These are phyloP conservation scores for Xylaria sp. DNA, from an alignment of 2,329 filamentous ascomycete species.

Conservation along the genomic window DNA sequence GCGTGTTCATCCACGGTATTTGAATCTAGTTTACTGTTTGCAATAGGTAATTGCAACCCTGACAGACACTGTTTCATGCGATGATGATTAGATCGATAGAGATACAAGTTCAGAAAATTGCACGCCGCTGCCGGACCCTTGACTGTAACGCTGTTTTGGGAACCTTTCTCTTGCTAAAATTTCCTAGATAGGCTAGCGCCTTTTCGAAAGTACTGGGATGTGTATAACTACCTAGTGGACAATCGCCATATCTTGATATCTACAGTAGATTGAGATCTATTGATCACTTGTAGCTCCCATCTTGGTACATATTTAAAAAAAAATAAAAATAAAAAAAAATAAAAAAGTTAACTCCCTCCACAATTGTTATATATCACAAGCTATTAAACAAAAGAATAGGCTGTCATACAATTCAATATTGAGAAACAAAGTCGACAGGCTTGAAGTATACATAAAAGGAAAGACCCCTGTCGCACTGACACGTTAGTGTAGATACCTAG, in stretches of 20 bases:
- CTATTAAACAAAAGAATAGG: too few species aligned
- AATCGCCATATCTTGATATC: neutral
- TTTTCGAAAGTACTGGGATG: neutral
- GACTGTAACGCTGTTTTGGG: neutral
- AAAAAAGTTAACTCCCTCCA: too few species aligned
- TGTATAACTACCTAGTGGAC: neutral
- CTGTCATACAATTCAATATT: neutral
- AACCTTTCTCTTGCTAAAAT: neutral
- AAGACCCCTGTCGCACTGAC: constrained; percentile 39
- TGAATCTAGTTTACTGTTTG: neutral
- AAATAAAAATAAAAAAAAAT: too few species aligned
- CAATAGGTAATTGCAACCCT: neutral
- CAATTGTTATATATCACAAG: neutral
- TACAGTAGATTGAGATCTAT: too few species aligned
- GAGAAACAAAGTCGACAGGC: neutral
- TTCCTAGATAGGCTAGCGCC: neutral
- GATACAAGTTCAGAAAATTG: too few species aligned
- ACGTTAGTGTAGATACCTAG: constrained; percentile 14
- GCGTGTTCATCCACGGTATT: constrained; percentile 24
- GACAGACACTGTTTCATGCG: too few species aligned
- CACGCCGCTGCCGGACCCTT: neutral
- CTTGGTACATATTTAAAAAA: neutral
- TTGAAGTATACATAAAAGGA: constrained; percentile 28
- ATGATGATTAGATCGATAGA: too few species aligned
- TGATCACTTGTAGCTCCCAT: neutral